These are phyloP conservation scores for Neurospora intermedia DNA, from an alignment of 495 filamentous ascomycete genomes.

Conservation along the genomic window DNA sequence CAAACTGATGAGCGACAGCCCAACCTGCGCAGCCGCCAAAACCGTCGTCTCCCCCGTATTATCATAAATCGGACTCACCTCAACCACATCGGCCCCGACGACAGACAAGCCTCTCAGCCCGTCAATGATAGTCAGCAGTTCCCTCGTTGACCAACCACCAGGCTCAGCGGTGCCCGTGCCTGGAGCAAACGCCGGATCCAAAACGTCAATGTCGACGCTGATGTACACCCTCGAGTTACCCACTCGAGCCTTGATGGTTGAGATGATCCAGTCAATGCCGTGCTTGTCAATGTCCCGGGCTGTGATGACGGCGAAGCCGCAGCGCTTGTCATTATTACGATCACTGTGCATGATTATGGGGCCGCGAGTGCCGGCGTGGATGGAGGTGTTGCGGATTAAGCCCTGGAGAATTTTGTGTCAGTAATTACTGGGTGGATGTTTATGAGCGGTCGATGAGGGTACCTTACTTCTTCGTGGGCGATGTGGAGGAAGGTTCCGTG, in stretches of 20 bases:
- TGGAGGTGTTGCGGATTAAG: conserved; percentile 67
- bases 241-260: conserved; percentile 63
- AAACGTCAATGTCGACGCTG: conserved; percentile 78
- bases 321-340: conserved; percentile 73
- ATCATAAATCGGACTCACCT: conserved; percentile 63
- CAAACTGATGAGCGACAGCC: conserved; percentile 22
- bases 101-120: conserved; percentile 58
- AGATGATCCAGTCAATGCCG: conserved; percentile 60
- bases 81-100: conserved; percentile 69
- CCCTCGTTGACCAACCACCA: conserved; percentile 77
- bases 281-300: conserved; percentile 72
- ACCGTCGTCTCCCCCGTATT: conserved; percentile 57
- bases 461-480: conserved; percentile 30
- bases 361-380: conserved; percentile 79
- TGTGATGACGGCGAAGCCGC: conserved; percentile 72
- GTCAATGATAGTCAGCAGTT: conserved; percentile 39
- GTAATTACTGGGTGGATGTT: conserved; percentile 18
- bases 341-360: conserved; percentile 59
- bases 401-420: conserved; percentile 43
- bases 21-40: conserved; percentile 49
- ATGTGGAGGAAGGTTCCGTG: conserved; percentile 62
- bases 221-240: conserved; percentile 70
- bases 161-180: conserved; percentile 78
- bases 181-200: conserved; percentile 59
- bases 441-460: conserved; percentile 30